Percentiles rank a stretch among this genome's conserved stretches.
These are phyloP conservation scores for Knoxia roxburghii DNA, from an alignment of 257 asterid genomes.

Conservation along the genomic window DNA sequence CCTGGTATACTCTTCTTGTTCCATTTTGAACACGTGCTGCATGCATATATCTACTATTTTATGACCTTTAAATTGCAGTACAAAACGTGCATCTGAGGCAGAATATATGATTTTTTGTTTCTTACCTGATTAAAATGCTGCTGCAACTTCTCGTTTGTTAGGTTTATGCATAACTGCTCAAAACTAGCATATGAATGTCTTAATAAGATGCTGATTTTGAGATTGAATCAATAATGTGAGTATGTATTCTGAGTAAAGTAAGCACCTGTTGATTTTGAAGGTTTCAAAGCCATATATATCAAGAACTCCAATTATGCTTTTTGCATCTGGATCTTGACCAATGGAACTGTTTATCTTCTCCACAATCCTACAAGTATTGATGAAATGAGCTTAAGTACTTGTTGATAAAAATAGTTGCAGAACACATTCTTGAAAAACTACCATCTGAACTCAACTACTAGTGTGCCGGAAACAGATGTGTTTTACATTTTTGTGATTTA, in stretches of 20 bases:
- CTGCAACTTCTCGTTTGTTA: conserved; percentile 95
- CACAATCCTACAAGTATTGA: conserved; percentile 63
- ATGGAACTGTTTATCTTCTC: conserved; percentile 89
- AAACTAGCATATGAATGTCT: conserved; percentile 37
- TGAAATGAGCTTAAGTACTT: conserved; percentile 6
- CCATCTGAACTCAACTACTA: background rate
- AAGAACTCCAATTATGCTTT: conserved; percentile 84
- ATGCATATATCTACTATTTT: conserved; percentile 17
- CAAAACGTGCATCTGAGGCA: background rate
- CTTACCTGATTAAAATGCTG: conserved; percentile 95
- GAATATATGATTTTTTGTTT: background rate
- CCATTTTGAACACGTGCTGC: conserved; percentile 99
- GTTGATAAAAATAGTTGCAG: background rate
- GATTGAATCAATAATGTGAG: background rate
- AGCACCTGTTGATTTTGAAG: conserved; percentile 88
- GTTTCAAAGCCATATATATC: conserved; percentile 95
- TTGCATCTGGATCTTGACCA: conserved; percentile 88
- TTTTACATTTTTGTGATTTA: background rate
- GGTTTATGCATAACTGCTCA: conserved; percentile 89
- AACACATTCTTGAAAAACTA: background rate
- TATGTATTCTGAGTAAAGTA: background rate
- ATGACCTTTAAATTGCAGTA: conserved; percentile 1
- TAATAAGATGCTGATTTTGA: conserved; percentile 19
- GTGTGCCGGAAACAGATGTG: background rate
- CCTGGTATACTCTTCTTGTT: conserved; percentile 87